Base-by-base conservation (phyloP, 345 rosid species). In the Acer saccharum region DNA sequence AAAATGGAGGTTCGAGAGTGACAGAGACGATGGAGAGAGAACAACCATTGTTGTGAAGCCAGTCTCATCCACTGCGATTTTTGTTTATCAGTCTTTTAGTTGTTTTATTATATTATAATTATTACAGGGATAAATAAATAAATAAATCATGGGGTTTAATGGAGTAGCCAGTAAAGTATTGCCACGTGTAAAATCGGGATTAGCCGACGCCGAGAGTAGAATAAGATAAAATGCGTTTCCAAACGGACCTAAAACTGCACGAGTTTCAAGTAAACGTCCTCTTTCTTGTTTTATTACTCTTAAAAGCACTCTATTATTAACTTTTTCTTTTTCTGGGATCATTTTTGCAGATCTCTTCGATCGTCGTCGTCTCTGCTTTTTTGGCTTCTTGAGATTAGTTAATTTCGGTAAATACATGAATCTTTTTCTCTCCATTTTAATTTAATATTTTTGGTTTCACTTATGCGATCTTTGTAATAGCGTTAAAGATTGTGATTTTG, bases 51-150 rank as follows among this genome's bases (percentile, higher is more conserved):
- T 68, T 72, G 62, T 9, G 18, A 69, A 2, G 32, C 78, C 3
- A 46, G 62, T 48, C 89, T 84, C 80, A 88, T 87, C 90, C 87
- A 71, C 85, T 76, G 72, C 69, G 57, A 65, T 65, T 79, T 79
- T 41, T 52, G 71, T 39, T 48, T 54, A 9, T 46, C 46, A 10
- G 3, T n/a, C 48, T 63, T 20, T n/a, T 18, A 10, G 29, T 7
- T 1, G 10, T 55, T 18, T 32, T 65, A 46, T 65, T 65, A 6
- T 65, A 25, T 18, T 63, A 5, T 64, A 3, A 29, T 32, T 65
- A 29, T 14, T 10, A 48, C 60, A 23, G 3, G 72, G 52, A 58
- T 61, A 43, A 41, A 44, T 55, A 32, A 32, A 32, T 32, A 32
- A 32, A 32, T 32, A 32, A 32, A 35, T 35, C 39, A 4, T 0